Conservation (phyloP, 2,329 filamentous ascomycete genomes). For the Fusarium staphyleae region DNA sequence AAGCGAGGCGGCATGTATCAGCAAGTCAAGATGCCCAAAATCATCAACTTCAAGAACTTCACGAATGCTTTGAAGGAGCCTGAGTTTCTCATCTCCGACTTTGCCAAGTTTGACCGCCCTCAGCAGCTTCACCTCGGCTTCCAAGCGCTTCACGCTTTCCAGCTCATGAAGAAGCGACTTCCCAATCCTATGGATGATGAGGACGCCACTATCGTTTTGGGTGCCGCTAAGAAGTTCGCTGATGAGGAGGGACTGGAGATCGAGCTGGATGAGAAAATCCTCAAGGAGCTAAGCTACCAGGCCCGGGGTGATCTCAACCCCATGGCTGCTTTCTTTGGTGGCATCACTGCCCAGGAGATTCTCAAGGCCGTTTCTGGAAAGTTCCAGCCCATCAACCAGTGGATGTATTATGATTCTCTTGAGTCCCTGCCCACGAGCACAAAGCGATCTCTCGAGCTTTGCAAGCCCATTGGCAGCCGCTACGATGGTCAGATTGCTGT, state of each 20-base stretch:
- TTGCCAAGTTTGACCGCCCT: slow-evolving; percentile 96
- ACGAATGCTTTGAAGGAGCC: slow-evolving; percentile 82
- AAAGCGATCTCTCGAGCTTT: slow-evolving; percentile 82
- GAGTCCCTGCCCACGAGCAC: slow-evolving; percentile 85
- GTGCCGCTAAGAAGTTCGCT: slow-evolving; percentile 77
- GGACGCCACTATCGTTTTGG: slow-evolving; percentile 81
- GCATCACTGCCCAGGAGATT: slow-evolving; percentile 90
- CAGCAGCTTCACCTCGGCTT: slow-evolving; percentile 91
- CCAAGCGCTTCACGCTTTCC: slow-evolving; percentile 89
- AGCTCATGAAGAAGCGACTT: slow-evolving; percentile 74
- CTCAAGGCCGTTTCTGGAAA: slow-evolving; percentile 98
- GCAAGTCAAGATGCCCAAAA: slow-evolving; percentile 98
- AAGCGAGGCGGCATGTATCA: slow-evolving; percentile 87
- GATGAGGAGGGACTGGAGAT: slow-evolving; percentile 69
- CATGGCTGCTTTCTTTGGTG: slow-evolving; percentile 95
- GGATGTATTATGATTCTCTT: slow-evolving; percentile 97
- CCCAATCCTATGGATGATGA: slow-evolving; percentile 84
- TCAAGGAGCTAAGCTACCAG: slow-evolving; percentile 94
- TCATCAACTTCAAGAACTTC: slow-evolving; percentile 86
- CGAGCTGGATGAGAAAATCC: slow-evolving; percentile 89
- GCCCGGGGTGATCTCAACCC: slow-evolving; percentile 89
- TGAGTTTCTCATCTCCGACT: slow-evolving; percentile 91
- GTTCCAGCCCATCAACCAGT: slow-evolving; percentile 94
- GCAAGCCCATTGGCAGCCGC: slow-evolving; percentile 82
- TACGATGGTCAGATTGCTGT: slow-evolving; percentile 99